These are phyloP conservation scores for Leishmania tropica DNA, from an alignment of 208 protist genomes.

Conservation along the genomic window DNA sequence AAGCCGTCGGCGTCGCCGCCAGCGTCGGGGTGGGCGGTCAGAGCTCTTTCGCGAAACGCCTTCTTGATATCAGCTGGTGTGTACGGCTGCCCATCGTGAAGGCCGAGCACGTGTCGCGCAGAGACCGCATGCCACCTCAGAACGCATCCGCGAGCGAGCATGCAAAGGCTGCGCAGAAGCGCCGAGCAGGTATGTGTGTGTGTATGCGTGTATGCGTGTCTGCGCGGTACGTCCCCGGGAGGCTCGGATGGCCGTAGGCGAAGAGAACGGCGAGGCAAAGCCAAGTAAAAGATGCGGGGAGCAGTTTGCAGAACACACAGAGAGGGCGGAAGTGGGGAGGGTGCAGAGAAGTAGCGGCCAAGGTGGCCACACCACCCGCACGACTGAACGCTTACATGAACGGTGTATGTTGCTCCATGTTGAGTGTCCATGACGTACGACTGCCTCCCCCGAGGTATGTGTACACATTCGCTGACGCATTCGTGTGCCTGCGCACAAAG, in stretches of 20 bases:
- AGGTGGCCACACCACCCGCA: not conserved
- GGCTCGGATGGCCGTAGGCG: not conserved
- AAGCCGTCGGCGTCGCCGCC: constrained; percentile 39
- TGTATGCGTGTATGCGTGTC: not conserved
- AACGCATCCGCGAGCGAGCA: constrained; percentile 2
- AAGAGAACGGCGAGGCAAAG: not conserved
- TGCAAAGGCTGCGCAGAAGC: not conserved
- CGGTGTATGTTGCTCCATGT: not conserved
- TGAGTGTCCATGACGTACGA: not conserved
- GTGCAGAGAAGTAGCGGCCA: not conserved
- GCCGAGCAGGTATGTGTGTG: not conserved
- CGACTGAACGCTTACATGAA: too few species aligned
- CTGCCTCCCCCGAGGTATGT: not conserved
- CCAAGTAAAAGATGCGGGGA: not conserved
- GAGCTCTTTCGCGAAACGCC: constrained; percentile 56
- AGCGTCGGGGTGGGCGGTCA: constrained; percentile 65
- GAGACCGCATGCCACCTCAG: not conserved
- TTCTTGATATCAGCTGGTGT: constrained; percentile 49
- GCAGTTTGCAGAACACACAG: not conserved
- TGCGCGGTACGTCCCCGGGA: not conserved
- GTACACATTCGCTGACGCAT: not conserved
- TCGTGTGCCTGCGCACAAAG: not conserved
- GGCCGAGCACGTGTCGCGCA: constrained; percentile 15
- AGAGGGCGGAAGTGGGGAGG: not conserved
- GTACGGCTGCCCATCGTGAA: constrained; percentile 15